Percentiles rank a stretch among this genome's conserved stretches.
Conservation (phyloP, 306 rosid genomes). For the Lablab purpureus region DNA sequence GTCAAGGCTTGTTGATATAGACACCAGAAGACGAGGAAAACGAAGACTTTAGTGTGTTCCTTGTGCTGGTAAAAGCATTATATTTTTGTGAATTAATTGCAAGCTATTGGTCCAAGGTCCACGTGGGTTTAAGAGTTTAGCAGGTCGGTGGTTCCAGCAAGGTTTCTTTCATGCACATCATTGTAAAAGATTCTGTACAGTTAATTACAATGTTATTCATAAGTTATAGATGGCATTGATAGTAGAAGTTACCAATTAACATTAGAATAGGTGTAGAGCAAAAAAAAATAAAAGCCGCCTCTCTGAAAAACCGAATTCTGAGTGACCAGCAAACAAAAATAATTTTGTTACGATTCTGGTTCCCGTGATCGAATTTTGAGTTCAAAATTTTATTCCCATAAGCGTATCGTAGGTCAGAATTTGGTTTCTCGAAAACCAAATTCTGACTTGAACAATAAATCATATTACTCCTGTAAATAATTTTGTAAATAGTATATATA, state of each 20-base stretch:
- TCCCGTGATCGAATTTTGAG: too few relatives aligned
- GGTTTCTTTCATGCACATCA: constrained; percentile 38
- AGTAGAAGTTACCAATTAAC: constrained; percentile 21
- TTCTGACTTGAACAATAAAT: too few relatives aligned
- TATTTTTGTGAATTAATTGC: constrained; percentile 40
- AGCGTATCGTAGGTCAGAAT: too few relatives aligned
- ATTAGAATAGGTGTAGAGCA: constrained; percentile 1
- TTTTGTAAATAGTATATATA: too few relatives aligned
- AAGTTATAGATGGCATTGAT: constrained; percentile 42
- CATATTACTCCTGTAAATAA: too few relatives aligned
- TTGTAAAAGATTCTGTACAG: constrained; percentile 52
- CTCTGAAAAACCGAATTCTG: too few relatives aligned
- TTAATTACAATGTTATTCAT: constrained; percentile 42
- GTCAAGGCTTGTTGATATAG: constrained; percentile 79
- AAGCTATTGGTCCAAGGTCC: constrained; percentile 29
- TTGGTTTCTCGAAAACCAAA: too few relatives aligned
- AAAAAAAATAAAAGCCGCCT: too few relatives aligned
- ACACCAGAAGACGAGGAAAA: constrained; percentile 73
- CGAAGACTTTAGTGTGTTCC: constrained; percentile 66
- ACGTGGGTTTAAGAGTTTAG: constrained; percentile 34
- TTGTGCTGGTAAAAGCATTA: constrained; percentile 33
- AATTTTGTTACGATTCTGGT: too few relatives aligned
- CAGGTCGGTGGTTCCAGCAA: constrained; percentile 38
- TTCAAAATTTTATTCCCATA: too few relatives aligned
- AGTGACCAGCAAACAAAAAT: too few relatives aligned